Evolutionary conservation across 192 early-diverging fungal genomes (phyloP).

Genomic region (Backusella tuberculispora): DNA sequence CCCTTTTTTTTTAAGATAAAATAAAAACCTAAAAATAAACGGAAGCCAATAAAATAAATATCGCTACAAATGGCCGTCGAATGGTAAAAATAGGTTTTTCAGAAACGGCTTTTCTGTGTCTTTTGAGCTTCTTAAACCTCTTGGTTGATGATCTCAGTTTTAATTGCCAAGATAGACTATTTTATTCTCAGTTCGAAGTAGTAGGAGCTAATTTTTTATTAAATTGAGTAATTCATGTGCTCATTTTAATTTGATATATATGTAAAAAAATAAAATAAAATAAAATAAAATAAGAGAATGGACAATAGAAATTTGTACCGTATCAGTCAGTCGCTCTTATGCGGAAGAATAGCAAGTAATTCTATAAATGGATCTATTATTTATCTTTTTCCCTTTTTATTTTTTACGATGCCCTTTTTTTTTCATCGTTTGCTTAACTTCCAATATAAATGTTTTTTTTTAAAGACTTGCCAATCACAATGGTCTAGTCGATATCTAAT

Average conservation of each 20-base stretch:
- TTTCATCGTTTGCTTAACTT: not conserved
- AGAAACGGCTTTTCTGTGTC: not conserved
- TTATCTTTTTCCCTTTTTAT: not conserved
- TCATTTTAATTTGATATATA: not conserved
- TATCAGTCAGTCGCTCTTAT: not conserved
- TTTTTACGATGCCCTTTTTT: too few species aligned
- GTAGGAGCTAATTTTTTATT: not conserved
- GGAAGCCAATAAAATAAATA: not conserved
- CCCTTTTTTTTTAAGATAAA: not conserved
- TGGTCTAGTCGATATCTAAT: too few species aligned
- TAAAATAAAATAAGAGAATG: not conserved
- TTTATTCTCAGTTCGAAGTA: conserved; percentile 10
- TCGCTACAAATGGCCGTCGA: not conserved
- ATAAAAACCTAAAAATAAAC: not conserved
- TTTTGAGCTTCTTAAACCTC: not conserved
- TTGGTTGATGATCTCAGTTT: conserved; percentile 4
- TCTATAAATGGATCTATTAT: conserved; percentile 3
- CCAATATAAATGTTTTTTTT: too few species aligned
- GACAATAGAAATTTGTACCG: not conserved
- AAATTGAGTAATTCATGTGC: not conserved
- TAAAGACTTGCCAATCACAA: not conserved
- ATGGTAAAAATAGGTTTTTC: not conserved
- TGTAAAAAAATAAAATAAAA: not conserved
- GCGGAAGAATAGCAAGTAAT: not conserved
- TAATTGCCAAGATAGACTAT: not conserved